A percentile compares a stretch with the other conserved stretches of the same genome.
These are phyloP conservation scores for Porpolomopsis calyptriformis DNA, from an alignment of 768 basidiomycete species.

Conservation along the genomic window DNA sequence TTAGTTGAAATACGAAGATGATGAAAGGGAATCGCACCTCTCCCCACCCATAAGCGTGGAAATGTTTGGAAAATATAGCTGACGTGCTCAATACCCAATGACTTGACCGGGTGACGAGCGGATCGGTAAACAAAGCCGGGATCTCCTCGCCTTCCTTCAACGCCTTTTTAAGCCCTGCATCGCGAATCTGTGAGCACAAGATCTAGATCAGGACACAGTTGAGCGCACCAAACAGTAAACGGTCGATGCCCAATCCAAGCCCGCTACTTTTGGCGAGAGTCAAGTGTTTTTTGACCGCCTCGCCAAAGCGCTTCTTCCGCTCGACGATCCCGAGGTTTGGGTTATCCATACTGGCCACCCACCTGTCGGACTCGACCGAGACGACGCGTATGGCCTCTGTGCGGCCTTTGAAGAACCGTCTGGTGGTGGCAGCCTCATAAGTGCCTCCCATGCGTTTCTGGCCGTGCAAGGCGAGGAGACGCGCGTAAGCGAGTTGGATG, in stretches of 20 bases:
- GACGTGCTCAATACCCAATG: slow-evolving; percentile 89
- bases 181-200: background rate
- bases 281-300: slow-evolving; percentile 57
- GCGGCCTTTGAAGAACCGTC: slow-evolving; percentile 78
- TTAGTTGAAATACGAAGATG: background rate
- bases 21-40: slow-evolving; percentile 36
- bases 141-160: slow-evolving; percentile 49
- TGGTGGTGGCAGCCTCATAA: slow-evolving; percentile 92
- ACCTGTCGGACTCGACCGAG: slow-evolving; percentile 64
- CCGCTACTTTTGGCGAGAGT: slow-evolving; percentile 55
- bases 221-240: slow-evolving; percentile 70
- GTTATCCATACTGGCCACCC: slow-evolving; percentile 67
- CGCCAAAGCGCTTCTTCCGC: slow-evolving; percentile 42
- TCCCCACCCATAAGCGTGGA: slow-evolving; percentile 88
- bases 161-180: slow-evolving; percentile 59
- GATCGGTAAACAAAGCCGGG: slow-evolving; percentile 68
- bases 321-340: slow-evolving; percentile 27
- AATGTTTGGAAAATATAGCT: slow-evolving; percentile 76
- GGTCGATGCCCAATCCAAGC: slow-evolving; percentile 68
- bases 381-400: slow-evolving; percentile 92
- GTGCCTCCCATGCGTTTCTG: slow-evolving; percentile 52
- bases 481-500: slow-evolving; percentile 79
- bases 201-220: background rate
- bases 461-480: slow-evolving; percentile 37
- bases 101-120: slow-evolving; percentile 58